Percentiles rank a stretch among this genome's conserved stretches.
Evolutionary conservation across 148 eudicot genomes (phyloP).

Genomic region (Bassia scoparia): DNA sequence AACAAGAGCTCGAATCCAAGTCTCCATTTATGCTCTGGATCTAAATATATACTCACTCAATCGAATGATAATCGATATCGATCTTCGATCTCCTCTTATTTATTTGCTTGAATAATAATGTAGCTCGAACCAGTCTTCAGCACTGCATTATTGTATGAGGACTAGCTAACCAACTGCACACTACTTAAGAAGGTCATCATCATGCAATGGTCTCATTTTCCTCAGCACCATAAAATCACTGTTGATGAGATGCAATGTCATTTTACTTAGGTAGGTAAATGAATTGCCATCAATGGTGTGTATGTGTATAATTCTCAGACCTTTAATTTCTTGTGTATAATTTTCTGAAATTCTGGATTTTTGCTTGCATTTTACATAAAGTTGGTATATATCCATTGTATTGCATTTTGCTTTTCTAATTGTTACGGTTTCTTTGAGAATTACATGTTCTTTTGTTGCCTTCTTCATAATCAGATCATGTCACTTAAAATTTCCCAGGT

Average conservation of each 20-base stretch:
- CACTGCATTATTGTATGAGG: neutral
- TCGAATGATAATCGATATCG: too few relatives aligned
- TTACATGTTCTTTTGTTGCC: neutral
- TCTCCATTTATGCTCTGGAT: slow-evolving; percentile 28
- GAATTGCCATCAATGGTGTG: slow-evolving; percentile 22
- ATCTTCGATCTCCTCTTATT: neutral
- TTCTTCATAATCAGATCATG: neutral
- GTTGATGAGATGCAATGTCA: slow-evolving; percentile 54
- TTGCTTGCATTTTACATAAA: slow-evolving; percentile 64
- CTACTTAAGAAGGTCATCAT: slow-evolving; percentile 16
- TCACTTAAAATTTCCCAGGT: too few relatives aligned
- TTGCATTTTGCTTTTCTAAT: neutral
- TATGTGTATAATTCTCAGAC: neutral
- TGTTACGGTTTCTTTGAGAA: neutral
- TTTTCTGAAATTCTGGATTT: slow-evolving; percentile 24
- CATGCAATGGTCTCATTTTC: slow-evolving; percentile 11
- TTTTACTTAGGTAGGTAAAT: slow-evolving; percentile 71
- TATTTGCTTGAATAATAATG: neutral
- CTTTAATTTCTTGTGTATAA: neutral
- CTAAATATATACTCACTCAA: too few relatives aligned
- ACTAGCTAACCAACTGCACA: slow-evolving; percentile 20
- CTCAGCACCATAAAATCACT: slow-evolving; percentile 7
- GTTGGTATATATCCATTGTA: slow-evolving; percentile 17
- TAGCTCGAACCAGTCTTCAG: neutral
- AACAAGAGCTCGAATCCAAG: slow-evolving; percentile 27